A percentile compares a stretch with the other conserved stretches of the same genome.
These are phyloP conservation scores for Bolboschoenus planiculmis DNA, from an alignment of 176 grass and related monocot genomes.

Conservation along the genomic window DNA sequence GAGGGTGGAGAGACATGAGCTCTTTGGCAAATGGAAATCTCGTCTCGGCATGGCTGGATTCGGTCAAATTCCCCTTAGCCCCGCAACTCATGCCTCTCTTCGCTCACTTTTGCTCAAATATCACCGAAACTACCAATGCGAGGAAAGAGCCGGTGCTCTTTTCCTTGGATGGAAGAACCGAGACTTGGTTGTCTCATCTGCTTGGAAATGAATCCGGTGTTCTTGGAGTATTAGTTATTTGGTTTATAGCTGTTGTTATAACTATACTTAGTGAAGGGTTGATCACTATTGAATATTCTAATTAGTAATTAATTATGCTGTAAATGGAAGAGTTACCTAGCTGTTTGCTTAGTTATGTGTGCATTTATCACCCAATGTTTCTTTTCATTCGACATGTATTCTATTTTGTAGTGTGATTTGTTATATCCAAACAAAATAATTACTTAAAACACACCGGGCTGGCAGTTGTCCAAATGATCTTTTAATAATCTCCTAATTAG, in stretches of 20 bases:
- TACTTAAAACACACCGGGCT: not conserved
- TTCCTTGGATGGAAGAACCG: slow-evolving; percentile 20
- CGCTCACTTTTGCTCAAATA: slow-evolving; percentile 15
- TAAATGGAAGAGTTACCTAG: slow-evolving; percentile 1
- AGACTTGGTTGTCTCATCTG: slow-evolving; percentile 18
- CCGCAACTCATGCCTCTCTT: not conserved
- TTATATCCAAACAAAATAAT: not conserved
- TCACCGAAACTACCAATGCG: not conserved
- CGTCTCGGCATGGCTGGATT: slow-evolving; percentile 20
- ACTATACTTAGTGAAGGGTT: not conserved
- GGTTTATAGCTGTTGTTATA: not conserved
- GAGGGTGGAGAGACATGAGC: slow-evolving; percentile 30
- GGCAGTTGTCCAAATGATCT: not conserved
- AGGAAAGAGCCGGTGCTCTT: slow-evolving; percentile 12
- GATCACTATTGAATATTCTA: not conserved
- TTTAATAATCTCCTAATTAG: too few species aligned
- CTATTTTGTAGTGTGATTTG: not conserved
- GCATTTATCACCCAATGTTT: not conserved
- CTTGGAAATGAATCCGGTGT: slow-evolving; percentile 17
- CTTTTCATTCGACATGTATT: not conserved
- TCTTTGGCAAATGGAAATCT: slow-evolving; percentile 22
- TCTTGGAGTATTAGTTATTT: not conserved
- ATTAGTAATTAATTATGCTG: not conserved
- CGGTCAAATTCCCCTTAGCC: not conserved
- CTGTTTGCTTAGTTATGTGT: not conserved